Conservation (phyloP, 805 yeast species). For the Myxozyma neotropica region DNA sequence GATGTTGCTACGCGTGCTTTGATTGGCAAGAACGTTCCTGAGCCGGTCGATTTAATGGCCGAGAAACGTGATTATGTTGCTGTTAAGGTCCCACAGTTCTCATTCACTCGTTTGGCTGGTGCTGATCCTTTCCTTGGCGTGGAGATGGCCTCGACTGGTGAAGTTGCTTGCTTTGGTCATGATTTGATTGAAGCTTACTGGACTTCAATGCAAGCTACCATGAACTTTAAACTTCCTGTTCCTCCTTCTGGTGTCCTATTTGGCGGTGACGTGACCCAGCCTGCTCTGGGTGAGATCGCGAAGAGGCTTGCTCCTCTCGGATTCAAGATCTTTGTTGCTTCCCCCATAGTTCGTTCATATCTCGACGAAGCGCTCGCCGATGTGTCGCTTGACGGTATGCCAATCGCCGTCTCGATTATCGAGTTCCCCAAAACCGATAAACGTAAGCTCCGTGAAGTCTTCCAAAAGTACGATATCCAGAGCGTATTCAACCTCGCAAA, state of each 20-base stretch:
- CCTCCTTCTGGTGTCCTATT: conserved; percentile 89
- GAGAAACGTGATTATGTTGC: conserved; percentile 78
- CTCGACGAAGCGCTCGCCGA: conserved; percentile 52
- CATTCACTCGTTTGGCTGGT: conserved; percentile 97
- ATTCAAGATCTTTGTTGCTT: conserved; percentile 78
- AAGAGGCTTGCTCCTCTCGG: conserved; percentile 69
- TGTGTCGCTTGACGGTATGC: conserved; percentile 42
- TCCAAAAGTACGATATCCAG: conserved; percentile 80
- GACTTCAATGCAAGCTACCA: conserved; percentile 94
- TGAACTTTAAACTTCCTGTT: conserved; percentile 92
- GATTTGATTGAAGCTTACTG: conserved; percentile 90
- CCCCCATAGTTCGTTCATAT: conserved; percentile 70
- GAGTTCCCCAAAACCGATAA: conserved; percentile 93
- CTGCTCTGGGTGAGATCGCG: conserved; percentile 74
- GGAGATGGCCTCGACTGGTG: conserved; percentile 99
- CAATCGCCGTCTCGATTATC: conserved; percentile 60
- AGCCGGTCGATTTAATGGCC: conserved; percentile 82
- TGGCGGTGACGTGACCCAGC: conserved; percentile 87
- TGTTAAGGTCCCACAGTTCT: conserved; percentile 96
- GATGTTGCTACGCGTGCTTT: conserved; percentile 92
- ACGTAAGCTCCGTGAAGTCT: conserved; percentile 89
- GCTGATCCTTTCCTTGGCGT: conserved; percentile 99
- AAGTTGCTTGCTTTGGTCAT: conserved; percentile 93
- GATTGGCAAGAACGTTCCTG: conserved; percentile 67
- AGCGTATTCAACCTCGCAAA: conserved; percentile 91